A percentile compares a stretch with the other conserved stretches of the same genome.
Conservation (phyloP, 1,284 basidiomycete genomes). For the Ceratobasidium sp. region DNA sequence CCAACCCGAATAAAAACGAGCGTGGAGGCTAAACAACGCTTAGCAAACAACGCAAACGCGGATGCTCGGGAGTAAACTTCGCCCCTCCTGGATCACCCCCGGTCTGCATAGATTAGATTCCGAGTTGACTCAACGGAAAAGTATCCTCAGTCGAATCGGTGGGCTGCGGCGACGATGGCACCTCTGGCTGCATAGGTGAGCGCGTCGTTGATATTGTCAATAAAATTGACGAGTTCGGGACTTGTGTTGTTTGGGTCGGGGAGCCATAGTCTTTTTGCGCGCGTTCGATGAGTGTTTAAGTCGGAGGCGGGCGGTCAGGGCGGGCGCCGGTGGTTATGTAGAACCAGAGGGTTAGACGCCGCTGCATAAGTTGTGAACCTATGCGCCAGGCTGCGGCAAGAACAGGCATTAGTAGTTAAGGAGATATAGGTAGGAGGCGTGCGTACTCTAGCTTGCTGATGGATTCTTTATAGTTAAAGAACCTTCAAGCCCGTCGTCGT, state of each 20-base stretch:
- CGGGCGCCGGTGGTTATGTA: constrained; percentile 66
- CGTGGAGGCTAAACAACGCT: no score
- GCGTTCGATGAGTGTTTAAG: constrained; percentile 60
- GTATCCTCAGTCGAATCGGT: constrained; percentile 52
- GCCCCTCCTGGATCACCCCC: constrained; percentile 64
- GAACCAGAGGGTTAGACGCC: constrained; percentile 61
- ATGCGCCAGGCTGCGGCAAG: constrained; percentile 31
- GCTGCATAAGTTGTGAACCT: constrained; percentile 62
- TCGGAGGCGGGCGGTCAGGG: constrained; percentile 63
- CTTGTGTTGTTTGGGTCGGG: constrained; percentile 31
- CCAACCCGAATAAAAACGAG: no score
- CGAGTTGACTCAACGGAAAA: constrained; percentile 59
- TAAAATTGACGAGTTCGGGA: constrained; percentile 69
- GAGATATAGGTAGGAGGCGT: background rate
- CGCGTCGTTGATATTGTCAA: constrained; percentile 73
- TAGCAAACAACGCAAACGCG: no score
- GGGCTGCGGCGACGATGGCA: constrained; percentile 54
- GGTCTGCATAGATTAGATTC: constrained; percentile 75
- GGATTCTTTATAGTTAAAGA: constrained; percentile 56
- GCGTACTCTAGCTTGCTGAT: constrained; percentile 13
- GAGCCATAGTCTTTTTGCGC: constrained; percentile 54
- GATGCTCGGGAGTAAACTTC: no score
- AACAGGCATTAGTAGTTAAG: background rate
- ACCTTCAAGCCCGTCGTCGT: constrained; percentile 66
- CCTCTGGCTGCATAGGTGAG: constrained; percentile 54